These are phyloP conservation scores for Nectriaceae sp. DNA, from an alignment of 2,329 filamentous ascomycete species.

Conservation along the genomic window DNA sequence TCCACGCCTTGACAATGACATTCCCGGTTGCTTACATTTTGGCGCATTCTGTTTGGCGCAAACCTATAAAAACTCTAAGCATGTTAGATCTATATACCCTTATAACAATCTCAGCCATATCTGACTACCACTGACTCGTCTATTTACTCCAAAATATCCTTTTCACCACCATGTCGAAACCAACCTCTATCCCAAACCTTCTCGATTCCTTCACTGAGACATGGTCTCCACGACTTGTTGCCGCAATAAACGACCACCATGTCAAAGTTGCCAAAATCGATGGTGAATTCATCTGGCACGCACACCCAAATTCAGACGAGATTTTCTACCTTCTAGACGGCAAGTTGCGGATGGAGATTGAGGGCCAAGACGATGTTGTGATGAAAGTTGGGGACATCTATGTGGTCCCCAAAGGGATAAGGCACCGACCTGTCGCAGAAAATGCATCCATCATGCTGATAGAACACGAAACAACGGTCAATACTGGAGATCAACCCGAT, in stretches of 20 bases:
- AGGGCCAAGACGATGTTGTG: constrained; percentile 27
- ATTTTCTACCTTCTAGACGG: constrained; percentile 42
- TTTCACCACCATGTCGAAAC: constrained; percentile 14
- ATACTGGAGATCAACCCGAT: constrained; percentile 28
- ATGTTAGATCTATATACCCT: no score
- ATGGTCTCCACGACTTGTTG: constrained; percentile 36
- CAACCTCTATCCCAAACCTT: constrained; percentile 25
- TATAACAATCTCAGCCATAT: no score
- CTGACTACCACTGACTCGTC: no score
- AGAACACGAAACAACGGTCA: constrained; percentile 35
- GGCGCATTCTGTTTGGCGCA: no score
- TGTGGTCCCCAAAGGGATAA: constrained; percentile 38
- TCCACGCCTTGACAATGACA: no score
- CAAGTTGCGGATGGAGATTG: constrained; percentile 35
- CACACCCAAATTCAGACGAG: constrained; percentile 43
- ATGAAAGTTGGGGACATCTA: constrained; percentile 37
- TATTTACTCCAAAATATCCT: no score
- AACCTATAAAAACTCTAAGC: no score
- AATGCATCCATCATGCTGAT: constrained; percentile 40
- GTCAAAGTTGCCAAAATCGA: constrained; percentile 43
- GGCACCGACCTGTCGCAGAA: constrained; percentile 39
- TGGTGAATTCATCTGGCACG: constrained; percentile 43
- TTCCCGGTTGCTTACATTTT: no score
- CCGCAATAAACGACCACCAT: constrained; percentile 38
- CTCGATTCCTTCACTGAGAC: constrained; percentile 30